A percentile compares a stretch with the other conserved stretches of the same genome.
Evolutionary conservation across 495 filamentous ascomycete genomes (phyloP).

Genomic region (Cairneyella variabilis): DNA sequence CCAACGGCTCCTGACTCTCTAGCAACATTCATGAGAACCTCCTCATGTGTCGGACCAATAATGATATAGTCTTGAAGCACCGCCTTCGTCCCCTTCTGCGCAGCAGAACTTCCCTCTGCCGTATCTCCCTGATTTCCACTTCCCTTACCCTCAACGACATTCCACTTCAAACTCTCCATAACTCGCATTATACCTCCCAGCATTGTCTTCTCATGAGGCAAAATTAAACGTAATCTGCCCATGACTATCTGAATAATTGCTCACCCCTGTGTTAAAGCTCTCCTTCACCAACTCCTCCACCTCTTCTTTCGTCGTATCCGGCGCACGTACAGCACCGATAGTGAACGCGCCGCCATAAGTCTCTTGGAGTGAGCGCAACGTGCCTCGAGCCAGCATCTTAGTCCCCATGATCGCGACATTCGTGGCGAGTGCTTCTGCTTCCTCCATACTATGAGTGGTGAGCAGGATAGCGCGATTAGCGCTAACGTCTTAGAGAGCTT

Average conservation of each 20-base stretch:
- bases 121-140: background rate
- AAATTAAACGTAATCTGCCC: constrained; percentile 18
- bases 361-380: constrained; percentile 34
- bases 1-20: constrained; percentile 13
- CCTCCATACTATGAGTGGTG: constrained; percentile 50
- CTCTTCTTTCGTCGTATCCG: background rate
- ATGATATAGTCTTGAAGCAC: constrained; percentile 20
- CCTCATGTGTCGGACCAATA: constrained; percentile 20
- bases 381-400: constrained; percentile 42
- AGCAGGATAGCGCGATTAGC: constrained; percentile 35
- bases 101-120: constrained; percentile 5
- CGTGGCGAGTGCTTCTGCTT: constrained; percentile 46
- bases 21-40: constrained; percentile 26
- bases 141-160: constrained; percentile 9
- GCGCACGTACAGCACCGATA: constrained; percentile 29
- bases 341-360: constrained; percentile 37
- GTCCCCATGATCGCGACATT: constrained; percentile 45
- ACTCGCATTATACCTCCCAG: constrained; percentile 21
- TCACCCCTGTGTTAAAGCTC: constrained; percentile 5
- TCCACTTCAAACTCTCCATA: constrained; percentile 24
- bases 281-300: constrained; percentile 10
- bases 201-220: constrained; percentile 20
- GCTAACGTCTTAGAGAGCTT: constrained; percentile 31
- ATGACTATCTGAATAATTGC: constrained; percentile 16
- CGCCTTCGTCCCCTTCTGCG: background rate